Evolutionary conservation across 176 grass and related monocot genomes (phyloP), one percentile per base, ranked within the genome.

Genomic region (Leersia perrieri): DNA sequence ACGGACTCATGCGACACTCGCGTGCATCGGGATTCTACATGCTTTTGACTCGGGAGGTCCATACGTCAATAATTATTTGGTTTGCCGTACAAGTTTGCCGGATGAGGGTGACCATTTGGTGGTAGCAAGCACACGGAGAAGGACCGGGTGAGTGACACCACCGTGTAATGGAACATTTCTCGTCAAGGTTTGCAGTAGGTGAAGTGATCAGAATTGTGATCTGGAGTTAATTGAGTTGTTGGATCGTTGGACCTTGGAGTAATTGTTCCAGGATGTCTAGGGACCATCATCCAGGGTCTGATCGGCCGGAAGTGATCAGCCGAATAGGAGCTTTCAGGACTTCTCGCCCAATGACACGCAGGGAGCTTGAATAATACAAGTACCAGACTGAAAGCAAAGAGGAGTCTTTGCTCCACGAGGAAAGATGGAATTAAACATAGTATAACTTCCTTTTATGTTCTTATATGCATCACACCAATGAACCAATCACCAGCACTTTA

Each of bases 201-300:
- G 9, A 63, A 39, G 53, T 5, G 58, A 68, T 41, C 75, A 8
- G 26, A 55, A 65, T 11, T 18, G 67, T 65, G 41, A 15, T 60
- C 33, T 7, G 32, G 57, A 79, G 51, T 66, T 32, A 49, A 53
- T 72, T 44, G 33, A 58, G 84, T 53, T 80, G 83, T 35, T 86
- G 44, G 68, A 41, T 31, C 27, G 11, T 7, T 64, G 5, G 57
- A 16, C 16, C 18, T 31, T 31, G 36, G 13, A 66, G 23, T 57
- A 67, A 38, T 57, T 75, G 30, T 36, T 40, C 20, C 62, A 2
- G 33, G 8, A 4, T 25, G 42, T 70, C 53, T 42, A 5, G 25
- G 11, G 10, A 23, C 33, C 4, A 16, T 45, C 12, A 4, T 47
- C 12, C 12, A 15, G 40, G 13, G 12, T 58, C 65, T 22, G 64